Conservation (phyloP, 1,139 yeast genomes). For the Taphrina flavorubra region DNA sequence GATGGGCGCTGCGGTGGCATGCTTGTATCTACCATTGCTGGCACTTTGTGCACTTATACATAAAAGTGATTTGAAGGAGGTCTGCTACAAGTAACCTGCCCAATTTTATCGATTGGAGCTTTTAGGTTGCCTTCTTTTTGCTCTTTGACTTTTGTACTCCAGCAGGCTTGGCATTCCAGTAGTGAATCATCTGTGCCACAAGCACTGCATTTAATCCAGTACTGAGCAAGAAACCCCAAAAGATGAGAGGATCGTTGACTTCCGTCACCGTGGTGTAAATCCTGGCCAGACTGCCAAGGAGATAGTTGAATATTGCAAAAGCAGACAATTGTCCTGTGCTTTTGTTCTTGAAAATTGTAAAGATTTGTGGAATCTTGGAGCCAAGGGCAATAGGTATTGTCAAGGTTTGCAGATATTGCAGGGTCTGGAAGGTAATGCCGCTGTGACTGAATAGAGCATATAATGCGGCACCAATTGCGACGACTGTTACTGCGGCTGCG, state of each 20-base stretch:
- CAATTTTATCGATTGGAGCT: neutral
- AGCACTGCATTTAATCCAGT: constrained; percentile 52
- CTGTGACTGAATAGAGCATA: constrained; percentile 38
- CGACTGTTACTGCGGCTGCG: constrained; percentile 46
- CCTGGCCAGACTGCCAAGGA: constrained; percentile 62
- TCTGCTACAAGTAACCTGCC: no score
- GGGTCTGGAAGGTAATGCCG: constrained; percentile 47
- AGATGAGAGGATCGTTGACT: constrained; percentile 52
- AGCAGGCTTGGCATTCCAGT: constrained; percentile 48
- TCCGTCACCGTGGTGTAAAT: constrained; percentile 63
- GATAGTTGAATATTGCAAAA: constrained; percentile 62
- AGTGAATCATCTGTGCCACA: constrained; percentile 52
- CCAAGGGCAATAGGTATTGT: constrained; percentile 62
- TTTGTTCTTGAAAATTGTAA: constrained; percentile 57
- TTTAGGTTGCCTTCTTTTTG: constrained; percentile 11
- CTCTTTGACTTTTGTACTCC: constrained; percentile 6
- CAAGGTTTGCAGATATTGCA: constrained; percentile 55
- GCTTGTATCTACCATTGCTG: neutral
- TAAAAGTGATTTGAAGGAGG: no score
- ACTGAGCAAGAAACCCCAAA: constrained; percentile 51
- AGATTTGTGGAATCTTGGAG: constrained; percentile 65
- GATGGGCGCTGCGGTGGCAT: neutral
- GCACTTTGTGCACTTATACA: neutral
- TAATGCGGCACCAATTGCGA: constrained; percentile 46
- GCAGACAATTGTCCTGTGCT: constrained; percentile 64